Percentiles rank a stretch among this genome's conserved stretches.
Conservation (phyloP, 164 flowering plant species). For the Annona squamosa region DNA sequence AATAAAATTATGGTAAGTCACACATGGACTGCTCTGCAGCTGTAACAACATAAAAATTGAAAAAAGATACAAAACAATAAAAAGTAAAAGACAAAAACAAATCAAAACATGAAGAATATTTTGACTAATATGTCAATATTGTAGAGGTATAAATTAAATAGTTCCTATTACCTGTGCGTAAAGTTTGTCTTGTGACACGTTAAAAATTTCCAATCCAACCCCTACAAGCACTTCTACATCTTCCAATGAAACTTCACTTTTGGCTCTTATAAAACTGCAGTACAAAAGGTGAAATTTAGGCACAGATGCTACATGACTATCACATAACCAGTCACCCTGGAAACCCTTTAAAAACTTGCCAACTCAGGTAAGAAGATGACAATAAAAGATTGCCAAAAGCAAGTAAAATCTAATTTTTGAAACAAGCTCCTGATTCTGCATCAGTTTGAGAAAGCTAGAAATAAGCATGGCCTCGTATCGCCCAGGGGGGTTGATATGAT, state of each 20-base stretch:
- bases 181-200: conserved; percentile 50
- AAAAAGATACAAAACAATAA: background rate
- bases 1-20: background rate
- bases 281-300: background rate
- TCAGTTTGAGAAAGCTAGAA: background rate
- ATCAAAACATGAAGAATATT: too few species aligned
- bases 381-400: background rate
- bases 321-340: background rate
- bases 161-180: conserved; percentile 60
- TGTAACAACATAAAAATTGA: conserved; percentile 3
- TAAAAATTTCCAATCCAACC: conserved; percentile 60
- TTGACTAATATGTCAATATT: too few species aligned
- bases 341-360: background rate
- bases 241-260: conserved; percentile 73
- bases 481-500: too few species aligned
- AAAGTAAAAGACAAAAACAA: background rate
- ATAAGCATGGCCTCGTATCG: background rate
- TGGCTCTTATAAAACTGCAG: conserved; percentile 86
- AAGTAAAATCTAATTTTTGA: background rate
- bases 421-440: conserved; percentile 1
- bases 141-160: background rate
- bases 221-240: conserved; percentile 54
- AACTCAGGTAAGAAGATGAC: background rate
- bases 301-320: background rate
- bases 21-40: background rate